Percentiles rank a stretch among this genome's conserved stretches.
Evolutionary conservation across 768 basidiomycete genomes (phyloP).

Genomic region (Collybiopsis confluens): DNA sequence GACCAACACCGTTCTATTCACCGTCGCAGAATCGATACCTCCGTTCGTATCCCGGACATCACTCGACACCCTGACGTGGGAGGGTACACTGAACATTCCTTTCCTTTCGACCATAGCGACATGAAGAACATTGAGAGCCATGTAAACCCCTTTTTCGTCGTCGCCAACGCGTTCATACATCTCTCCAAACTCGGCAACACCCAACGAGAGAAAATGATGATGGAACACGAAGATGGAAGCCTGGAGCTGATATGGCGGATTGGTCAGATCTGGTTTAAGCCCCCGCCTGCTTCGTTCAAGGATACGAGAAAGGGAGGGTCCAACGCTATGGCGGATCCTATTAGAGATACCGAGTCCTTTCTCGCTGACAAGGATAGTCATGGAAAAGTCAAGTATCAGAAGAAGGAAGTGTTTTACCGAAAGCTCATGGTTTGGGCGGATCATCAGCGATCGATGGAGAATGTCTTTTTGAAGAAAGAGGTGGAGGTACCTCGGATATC

Average conservation of each 20-base stretch:
- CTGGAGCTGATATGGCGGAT: background rate
- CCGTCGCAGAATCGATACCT: background rate
- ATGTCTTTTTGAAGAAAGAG: background rate
- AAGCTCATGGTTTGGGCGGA: background rate
- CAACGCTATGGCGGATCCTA: background rate
- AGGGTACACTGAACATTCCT: background rate
- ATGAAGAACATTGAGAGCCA: background rate
- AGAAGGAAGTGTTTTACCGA: background rate
- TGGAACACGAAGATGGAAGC: background rate
- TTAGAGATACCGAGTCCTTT: background rate
- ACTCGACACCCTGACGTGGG: background rate
- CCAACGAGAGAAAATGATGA: background rate
- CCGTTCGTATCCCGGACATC: background rate
- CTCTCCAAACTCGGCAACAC: background rate
- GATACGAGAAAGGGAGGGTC: background rate
- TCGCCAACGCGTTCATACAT: background rate
- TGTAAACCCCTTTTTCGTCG: conserved; percentile 3
- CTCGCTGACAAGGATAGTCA: background rate
- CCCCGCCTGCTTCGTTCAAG: background rate
- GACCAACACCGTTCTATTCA: conserved; percentile 5
- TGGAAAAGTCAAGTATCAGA: background rate
- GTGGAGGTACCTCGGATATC: no score
- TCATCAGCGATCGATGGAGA: background rate
- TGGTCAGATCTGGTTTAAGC: background rate
- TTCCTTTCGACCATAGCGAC: background rate